A percentile compares a stretch with the other conserved stretches of the same genome.
These are phyloP conservation scores for Neoboletus magnificus DNA, from an alignment of 768 basidiomycete species.

Conservation along the genomic window DNA sequence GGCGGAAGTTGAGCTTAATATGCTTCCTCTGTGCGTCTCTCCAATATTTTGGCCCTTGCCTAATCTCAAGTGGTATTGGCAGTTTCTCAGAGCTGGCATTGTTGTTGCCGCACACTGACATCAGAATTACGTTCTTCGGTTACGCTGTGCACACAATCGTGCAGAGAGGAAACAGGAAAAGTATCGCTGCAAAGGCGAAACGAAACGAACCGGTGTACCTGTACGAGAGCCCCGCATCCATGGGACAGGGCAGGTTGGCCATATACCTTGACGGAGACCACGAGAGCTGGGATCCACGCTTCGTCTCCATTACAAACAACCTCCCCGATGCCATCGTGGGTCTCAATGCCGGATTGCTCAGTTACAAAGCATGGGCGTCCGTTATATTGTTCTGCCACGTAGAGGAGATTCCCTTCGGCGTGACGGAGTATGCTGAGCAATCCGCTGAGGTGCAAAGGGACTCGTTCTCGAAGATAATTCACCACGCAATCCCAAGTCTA, in stretches of 20 bases:
- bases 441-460: slow-evolving; percentile 32
- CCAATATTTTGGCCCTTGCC: not conserved
- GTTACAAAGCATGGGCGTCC: slow-evolving; percentile 36
- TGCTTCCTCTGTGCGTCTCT: slow-evolving; percentile 38
- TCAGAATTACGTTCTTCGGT: slow-evolving; percentile 43
- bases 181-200: slow-evolving; percentile 31
- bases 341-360: slow-evolving; percentile 38
- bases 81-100: slow-evolving; percentile 48
- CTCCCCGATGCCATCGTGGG: slow-evolving; percentile 43
- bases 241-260: slow-evolving; percentile 38
- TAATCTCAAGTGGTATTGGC: not conserved
- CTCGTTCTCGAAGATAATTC: slow-evolving; percentile 29
- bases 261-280: slow-evolving; percentile 34
- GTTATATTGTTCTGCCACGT: slow-evolving; percentile 33
- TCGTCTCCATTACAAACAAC: slow-evolving; percentile 12
- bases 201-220: slow-evolving; percentile 29
- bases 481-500: slow-evolving; percentile 24
- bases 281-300: slow-evolving; percentile 26
- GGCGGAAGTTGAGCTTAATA: slow-evolving; percentile 39
- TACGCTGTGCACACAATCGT: slow-evolving; percentile 30
- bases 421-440: slow-evolving; percentile 37
- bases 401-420: slow-evolving; percentile 31
- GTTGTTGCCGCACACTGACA: slow-evolving; percentile 42
- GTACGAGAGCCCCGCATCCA: slow-evolving; percentile 36
- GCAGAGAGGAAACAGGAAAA: slow-evolving; percentile 30